Base-by-base conservation (phyloP, 2,329 filamentous ascomycete genomes). In the Thielaviopsis cerberus region DNA sequence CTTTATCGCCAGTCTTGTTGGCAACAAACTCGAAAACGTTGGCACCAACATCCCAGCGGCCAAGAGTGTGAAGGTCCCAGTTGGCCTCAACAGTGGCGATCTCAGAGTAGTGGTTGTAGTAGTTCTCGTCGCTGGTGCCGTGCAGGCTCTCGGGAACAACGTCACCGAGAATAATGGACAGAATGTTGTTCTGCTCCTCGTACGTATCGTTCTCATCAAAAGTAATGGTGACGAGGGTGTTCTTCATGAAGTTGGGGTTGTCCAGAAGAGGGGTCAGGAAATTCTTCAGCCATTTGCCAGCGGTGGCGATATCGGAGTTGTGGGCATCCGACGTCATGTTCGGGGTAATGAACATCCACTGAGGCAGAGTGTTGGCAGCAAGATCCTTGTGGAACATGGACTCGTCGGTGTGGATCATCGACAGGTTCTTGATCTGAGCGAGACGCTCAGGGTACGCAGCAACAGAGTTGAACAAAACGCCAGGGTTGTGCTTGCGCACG, bases 131-230 rank as follows among this genome's bases (percentile, higher is more conserved):
- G 1, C 73, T 80, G 24, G 84, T 88, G 58, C 84, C 84, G 50
- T 80, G 71, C 1, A 85, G 75, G n/a, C 76, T 56, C 4, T 72
- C 56, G 11, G 85, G 84, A 1, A 94, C 70, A n/a, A 81, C 83
- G 60, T 86, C 86, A 17, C 87, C 88, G 2, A 92, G 72, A 0
- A 92, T 76, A 63, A 92, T 76, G 62, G 74, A 79, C 61, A 87
- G 78, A 56, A 92, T 77, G 48, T 75, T 75, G 75, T 92, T 92
- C 64, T 78, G 76, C 25, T 73, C 70, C 5, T 73, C 69, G 69
- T 89, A 88, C 10, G 77, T 81, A 64, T 83, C 79, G 67, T 82
- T 86, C 71, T 92, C 88, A 63, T 92, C 88, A 65, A 88, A 92
- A 10, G 82, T 90, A 61, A 92, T 69, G 4, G 91, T 72, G 10